Evolutionary conservation across 495 filamentous ascomycete species (phyloP), one percentile per base, ranked within the genome.

Genomic region (Pseudotulostoma volvatum): DNA sequence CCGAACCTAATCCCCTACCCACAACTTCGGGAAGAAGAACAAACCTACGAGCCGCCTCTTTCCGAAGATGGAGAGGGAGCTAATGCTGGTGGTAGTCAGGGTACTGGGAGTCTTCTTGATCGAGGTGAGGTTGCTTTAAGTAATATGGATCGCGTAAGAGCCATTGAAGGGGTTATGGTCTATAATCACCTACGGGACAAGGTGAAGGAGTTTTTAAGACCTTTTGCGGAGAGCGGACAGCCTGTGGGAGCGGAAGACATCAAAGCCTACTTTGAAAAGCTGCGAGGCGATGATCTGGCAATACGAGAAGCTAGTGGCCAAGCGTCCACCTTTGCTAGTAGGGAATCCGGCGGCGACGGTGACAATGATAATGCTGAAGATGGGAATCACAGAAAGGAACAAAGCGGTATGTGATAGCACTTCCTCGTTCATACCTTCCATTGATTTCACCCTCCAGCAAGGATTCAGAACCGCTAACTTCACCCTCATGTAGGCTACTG

Each of bases 111-210:
- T 45, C 59, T 96, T 3, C 73, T 85, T 20, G 86, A 96, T 18
- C 79, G 83, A 14, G 90, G 88, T 30, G 88, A 96, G 54, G 82
- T 79, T 17, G 90, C 86, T 0, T 66, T 97, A 18, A 83, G 73
- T 54, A 87, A 81, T 44, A 74, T 97, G 14, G 90, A 96, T 54
- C 77, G 90, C 2, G 86, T 96, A 13, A 65, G 77, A 14, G 90
- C 90, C 3, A 94, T 97, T 44, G 87, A 97, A 56, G 90, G 90
- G 14, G 88, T 92, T 8, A 93, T 94, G 84, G 84, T 82, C 9
- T 97, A 95, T 56, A 94, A 94, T 47, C 76, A 90, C 44, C 70
- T 97, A 15, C 87, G 88, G 46, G 88, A 95, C 34, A 87, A 88
- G 49, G 74, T 97, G 9, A 95, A 85, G 68, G 73, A 73, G 2